These are phyloP conservation scores for Karstenula rhodostoma DNA, from an alignment of 2,329 filamentous ascomycete species.

Conservation along the genomic window DNA sequence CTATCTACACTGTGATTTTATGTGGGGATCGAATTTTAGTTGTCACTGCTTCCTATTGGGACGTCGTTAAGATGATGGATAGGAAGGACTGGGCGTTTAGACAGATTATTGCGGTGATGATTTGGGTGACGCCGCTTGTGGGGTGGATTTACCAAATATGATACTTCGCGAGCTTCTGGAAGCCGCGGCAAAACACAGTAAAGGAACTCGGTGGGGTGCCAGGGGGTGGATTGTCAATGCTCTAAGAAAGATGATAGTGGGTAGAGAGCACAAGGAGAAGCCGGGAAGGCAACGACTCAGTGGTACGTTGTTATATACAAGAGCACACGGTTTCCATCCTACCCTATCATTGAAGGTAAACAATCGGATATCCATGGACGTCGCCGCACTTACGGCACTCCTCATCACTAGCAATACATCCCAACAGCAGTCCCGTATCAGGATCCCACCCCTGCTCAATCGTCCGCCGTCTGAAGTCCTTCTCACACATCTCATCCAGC, in stretches of 20 bases:
- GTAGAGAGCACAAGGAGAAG: too few species aligned
- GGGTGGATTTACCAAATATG: slow-evolving; percentile 25
- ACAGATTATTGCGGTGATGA: slow-evolving; percentile 33
- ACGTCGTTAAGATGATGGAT: slow-evolving; percentile 33
- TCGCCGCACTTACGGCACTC: too few species aligned
- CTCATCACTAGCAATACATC: neutral
- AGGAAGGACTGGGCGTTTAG: slow-evolving; percentile 30
- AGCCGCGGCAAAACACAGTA: too few species aligned
- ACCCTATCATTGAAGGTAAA: too few species aligned
- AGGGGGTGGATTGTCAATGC: too few species aligned
- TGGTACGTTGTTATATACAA: too few species aligned
- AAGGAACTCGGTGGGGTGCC: too few species aligned
- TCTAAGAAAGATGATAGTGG: too few species aligned
- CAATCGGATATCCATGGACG: too few species aligned
- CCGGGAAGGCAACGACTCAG: too few species aligned
- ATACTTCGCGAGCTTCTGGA: too few species aligned
- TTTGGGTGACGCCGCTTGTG: slow-evolving; percentile 30
- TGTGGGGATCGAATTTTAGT: slow-evolving; percentile 29
- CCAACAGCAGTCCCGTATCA: neutral
- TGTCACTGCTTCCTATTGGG: slow-evolving; percentile 28
- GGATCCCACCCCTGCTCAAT: neutral
- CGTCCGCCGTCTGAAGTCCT: neutral
- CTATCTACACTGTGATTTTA: slow-evolving; percentile 23
- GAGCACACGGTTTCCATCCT: too few species aligned
- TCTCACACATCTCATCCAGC: neutral